phyloP scores from a whole-genome alignment of 345 rosid genomes.

The Theobroma cacao region DNA sequence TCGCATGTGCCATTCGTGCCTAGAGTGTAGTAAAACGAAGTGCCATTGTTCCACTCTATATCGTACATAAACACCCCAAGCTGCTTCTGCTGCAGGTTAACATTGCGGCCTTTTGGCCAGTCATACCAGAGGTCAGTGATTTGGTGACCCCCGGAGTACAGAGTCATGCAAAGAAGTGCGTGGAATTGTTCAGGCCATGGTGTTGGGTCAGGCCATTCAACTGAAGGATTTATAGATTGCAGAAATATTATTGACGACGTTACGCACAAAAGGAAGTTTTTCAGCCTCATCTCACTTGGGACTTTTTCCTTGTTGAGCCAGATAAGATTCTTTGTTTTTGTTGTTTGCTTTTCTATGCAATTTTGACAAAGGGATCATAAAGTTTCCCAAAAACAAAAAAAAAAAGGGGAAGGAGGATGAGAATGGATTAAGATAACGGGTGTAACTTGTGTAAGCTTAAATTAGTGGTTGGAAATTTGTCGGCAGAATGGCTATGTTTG shows the following conservation, averaged over 20 bases:
- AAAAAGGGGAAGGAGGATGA: background rate
- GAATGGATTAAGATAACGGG: too few species aligned
- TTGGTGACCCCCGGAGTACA: constrained; percentile 14
- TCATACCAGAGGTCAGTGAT: constrained; percentile 35
- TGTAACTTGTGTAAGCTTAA: background rate
- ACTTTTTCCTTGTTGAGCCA: background rate
- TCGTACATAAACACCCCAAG: constrained; percentile 21
- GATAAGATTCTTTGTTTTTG: background rate
- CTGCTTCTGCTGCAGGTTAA: constrained; percentile 31
- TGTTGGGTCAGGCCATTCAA: constrained; percentile 16
- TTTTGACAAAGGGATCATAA: background rate
- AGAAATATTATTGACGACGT: background rate
- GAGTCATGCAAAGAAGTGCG: constrained; percentile 29
- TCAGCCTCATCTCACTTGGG: background rate
- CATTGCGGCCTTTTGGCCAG: constrained; percentile 39
- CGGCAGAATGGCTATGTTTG: too few species aligned
- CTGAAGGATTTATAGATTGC: background rate
- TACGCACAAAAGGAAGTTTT: background rate
- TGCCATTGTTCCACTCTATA: constrained; percentile 40
- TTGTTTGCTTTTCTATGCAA: background rate
- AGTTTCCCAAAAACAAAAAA: background rate
- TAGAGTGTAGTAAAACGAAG: constrained; percentile 32
- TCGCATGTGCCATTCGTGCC: constrained; percentile 20
- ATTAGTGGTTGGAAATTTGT: too few species aligned
- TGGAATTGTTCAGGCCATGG: constrained; percentile 45